Percentiles rank a stretch among this genome's conserved stretches.
Conservation (phyloP, 768 basidiomycete genomes). For the Mycena alexandri region DNA sequence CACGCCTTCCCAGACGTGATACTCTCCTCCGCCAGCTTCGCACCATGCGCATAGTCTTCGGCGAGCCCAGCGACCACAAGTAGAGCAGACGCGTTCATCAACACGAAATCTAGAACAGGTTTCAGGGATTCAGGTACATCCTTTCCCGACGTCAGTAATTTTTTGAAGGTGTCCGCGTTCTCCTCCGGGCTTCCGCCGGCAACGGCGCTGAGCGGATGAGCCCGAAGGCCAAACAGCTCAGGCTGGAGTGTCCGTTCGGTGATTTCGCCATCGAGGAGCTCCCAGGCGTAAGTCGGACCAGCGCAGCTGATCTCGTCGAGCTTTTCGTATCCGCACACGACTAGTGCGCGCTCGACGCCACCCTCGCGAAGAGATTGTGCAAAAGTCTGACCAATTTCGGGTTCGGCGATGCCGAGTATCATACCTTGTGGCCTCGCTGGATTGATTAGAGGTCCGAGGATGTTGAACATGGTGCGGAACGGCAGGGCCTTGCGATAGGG, state of each 20-base stretch:
- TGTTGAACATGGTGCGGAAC: constrained; percentile 97
- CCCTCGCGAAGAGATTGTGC: constrained; percentile 78
- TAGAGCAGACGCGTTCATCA: constrained; percentile 91
- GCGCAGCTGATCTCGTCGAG: constrained; percentile 97
- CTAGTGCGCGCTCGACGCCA: constrained; percentile 86
- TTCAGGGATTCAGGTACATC: constrained; percentile 67
- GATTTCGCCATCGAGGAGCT: constrained; percentile 78
- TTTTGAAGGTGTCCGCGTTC: constrained; percentile 82
- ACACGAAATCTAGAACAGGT: constrained; percentile 86
- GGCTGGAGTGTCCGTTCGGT: constrained; percentile 74
- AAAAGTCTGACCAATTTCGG: constrained; percentile 84
- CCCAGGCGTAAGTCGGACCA: constrained; percentile 89
- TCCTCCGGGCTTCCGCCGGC: constrained; percentile 80
- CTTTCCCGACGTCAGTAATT: constrained; percentile 70
- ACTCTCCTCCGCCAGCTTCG: constrained; percentile 73
- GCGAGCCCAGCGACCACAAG: constrained; percentile 88
- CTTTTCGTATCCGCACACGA: constrained; percentile 93
- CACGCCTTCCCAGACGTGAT: constrained; percentile 71
- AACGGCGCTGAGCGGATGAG: constrained; percentile 79
- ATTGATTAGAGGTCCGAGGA: constrained; percentile 94
- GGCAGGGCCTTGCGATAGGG: constrained; percentile 89
- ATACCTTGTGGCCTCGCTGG: constrained; percentile 89
- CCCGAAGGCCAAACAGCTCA: constrained; percentile 79
- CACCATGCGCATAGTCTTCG: constrained; percentile 76
- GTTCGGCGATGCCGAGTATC: constrained; percentile 91